phyloP scores from a whole-genome alignment of 345 rosid genomes.

The Carallia pectinifolia region DNA sequence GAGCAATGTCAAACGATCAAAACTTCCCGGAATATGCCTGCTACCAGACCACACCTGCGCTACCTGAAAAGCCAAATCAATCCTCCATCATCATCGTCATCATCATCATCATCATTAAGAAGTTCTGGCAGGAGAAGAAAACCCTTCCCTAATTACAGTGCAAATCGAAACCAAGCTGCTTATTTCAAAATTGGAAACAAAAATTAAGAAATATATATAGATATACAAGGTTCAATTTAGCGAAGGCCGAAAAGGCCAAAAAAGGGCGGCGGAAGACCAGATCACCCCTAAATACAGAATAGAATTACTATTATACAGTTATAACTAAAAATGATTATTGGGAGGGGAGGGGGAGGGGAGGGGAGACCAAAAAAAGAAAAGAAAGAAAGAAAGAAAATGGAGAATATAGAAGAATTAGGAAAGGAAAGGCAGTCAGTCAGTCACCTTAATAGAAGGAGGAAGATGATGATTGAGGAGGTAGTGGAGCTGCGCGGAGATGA shows the following conservation, averaged over 20 bases:
- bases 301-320: too few species aligned
- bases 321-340: too few species aligned
- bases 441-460: conserved; percentile 63
- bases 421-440: conserved; percentile 20
- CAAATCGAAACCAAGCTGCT: too few species aligned
- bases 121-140: background rate
- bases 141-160: conserved; percentile 9
- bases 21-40: conserved; percentile 46
- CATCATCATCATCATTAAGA: background rate
- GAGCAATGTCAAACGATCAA: conserved; percentile 85
- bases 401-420: background rate
- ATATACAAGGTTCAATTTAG: too few species aligned
- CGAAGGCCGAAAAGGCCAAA: too few species aligned
- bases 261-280: too few species aligned
- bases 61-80: conserved; percentile 45
- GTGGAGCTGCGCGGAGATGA: conserved; percentile 80
- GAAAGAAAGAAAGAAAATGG: too few species aligned
- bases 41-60: conserved; percentile 84
- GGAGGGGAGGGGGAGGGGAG: too few species aligned
- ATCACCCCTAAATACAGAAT: too few species aligned
- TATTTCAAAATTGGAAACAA: too few species aligned
- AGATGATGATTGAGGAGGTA: conserved; percentile 65
- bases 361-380: too few species aligned
- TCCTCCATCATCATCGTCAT: background rate
- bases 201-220: too few species aligned